Base-by-base conservation (phyloP, 768 basidiomycete genomes). In the Suillus paluster region DNA sequence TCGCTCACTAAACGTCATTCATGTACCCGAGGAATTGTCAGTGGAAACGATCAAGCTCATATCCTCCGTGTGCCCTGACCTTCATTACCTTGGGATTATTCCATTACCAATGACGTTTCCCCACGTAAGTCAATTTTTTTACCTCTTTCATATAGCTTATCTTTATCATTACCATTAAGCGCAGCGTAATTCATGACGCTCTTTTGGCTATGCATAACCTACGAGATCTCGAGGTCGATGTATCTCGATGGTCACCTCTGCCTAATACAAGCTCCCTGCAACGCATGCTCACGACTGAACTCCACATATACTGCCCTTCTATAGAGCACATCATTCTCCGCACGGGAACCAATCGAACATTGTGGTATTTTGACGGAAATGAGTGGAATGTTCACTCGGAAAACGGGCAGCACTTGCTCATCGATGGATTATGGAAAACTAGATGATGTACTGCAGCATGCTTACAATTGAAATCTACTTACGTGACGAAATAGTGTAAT, bases 21-120 rank as follows among this genome's bases (percentile, higher is more conserved):
- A 74, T 62, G 63, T 80, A 27, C 74, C 76, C 52, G 78, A 80
- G 62, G 63, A 64, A 23, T 55, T 77, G 30, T 59, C 72, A 19
- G 61, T 70, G 19, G 72, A 75, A 55, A 66, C 66, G 38, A 59
- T 79, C 50, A 68, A 70, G 59, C 71, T 71, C 66, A 70, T 79
- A 61, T 70, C 78, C 58, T 68, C 64, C 61, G 63, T 74, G 58
- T 75, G 74, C 39, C 69, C 78, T 9, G 62, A 69, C 46, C 69
- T 82, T 63, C 76, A 70, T 61, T 68, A 80, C 66, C 61, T 82
- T 41, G 80, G 81, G 62, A 67, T 78, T 14, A 69, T 82, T 38
- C 70, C 75, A 63, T 63, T 75, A n/a, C 68, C 77, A 3, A 65
- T 80, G 44, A 74, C 74, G 1, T 44, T 61, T 44, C 63, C 63